Evolutionary conservation across 805 yeast genomes (phyloP), one percentile per base, ranked within the genome.

Genomic region (Candida suzukii): DNA sequence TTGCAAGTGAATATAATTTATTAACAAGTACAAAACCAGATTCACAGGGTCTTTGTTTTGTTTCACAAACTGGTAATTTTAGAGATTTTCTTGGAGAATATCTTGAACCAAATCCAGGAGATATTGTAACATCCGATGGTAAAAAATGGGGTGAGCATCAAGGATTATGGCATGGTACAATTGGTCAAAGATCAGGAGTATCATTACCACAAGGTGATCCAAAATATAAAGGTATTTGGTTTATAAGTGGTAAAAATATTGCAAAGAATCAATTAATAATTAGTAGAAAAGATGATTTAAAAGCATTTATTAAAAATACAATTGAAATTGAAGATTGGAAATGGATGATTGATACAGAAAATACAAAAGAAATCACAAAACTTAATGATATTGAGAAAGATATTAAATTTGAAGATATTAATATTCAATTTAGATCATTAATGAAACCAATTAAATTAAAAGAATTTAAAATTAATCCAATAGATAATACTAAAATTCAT

Each of bases 1-100:
- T 85, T 35, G 98, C 98, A 0, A 46, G 58, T n/a, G 50, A 67
- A 2, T 56, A 68, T 28, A 58, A 67, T 1, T 63, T 87, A 14
- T 73, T 77, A 1, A 79, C 83, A 1, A 88, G 90, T 1, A 56
- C 64, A n/a, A 88, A 88, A 52, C 93, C 88, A 0, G 99, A 93
- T 56, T 88, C 97, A 1, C 95, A 86, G 56, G 99, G 99, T 0
- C 69, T 93, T 10, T 93, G 99, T 57, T 93, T 93, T 67, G 96
- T 93, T 9, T 71, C 77, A 10, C 81, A 77, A 48, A 54, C 62
- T 17, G 76, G 76, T 7, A 74, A 77, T 41, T 88, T 90, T 57
- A 67, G 79, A 19, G 74, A 76, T 41, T 93, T 93, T 52, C 62
- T 91, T 24, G 68, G 72, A 43, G 91, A 88, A 48, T 93, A 83